Conservation (phyloP, 2,329 filamentous ascomycete species). For the Hypoxylon sp. region DNA sequence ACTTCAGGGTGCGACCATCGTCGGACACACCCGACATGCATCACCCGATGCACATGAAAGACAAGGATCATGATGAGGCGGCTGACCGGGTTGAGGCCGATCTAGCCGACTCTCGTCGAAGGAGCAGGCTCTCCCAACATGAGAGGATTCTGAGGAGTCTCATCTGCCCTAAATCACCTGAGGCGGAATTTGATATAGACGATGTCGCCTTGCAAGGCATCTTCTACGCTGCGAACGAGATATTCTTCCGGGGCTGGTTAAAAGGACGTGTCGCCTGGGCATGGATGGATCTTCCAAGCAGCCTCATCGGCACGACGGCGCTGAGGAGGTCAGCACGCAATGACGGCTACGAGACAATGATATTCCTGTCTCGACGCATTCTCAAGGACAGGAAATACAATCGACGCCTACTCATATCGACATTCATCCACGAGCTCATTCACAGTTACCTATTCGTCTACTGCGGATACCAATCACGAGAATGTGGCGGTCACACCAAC, state of each 20-base stretch:
- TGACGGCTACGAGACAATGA: constrained; percentile 68
- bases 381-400: constrained; percentile 65
- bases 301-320: constrained; percentile 70
- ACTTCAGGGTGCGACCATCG: constrained; percentile 27
- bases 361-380: constrained; percentile 68
- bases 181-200: constrained; percentile 62
- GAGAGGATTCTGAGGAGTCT: constrained; percentile 66
- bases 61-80: constrained; percentile 59
- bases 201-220: constrained; percentile 65
- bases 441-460: constrained; percentile 72
- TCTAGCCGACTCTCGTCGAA: constrained; percentile 55
- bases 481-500: constrained; percentile 66
- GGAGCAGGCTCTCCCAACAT: constrained; percentile 59
- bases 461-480: constrained; percentile 65
- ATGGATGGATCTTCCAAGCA: constrained; percentile 66
- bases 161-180: constrained; percentile 59
- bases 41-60: constrained; percentile 52
- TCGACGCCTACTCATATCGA: constrained; percentile 67
- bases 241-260: constrained; percentile 68
- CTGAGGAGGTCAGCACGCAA: constrained; percentile 57
- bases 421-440: constrained; percentile 72
- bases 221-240: constrained; percentile 67
- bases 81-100: constrained; percentile 59
- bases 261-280: constrained; percentile 68
- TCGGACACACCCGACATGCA: constrained; percentile 36